Evolutionary conservation across 2,329 filamentous ascomycete genomes (phyloP).

Genomic region (Hawksworthiomyces lignivorus): DNA sequence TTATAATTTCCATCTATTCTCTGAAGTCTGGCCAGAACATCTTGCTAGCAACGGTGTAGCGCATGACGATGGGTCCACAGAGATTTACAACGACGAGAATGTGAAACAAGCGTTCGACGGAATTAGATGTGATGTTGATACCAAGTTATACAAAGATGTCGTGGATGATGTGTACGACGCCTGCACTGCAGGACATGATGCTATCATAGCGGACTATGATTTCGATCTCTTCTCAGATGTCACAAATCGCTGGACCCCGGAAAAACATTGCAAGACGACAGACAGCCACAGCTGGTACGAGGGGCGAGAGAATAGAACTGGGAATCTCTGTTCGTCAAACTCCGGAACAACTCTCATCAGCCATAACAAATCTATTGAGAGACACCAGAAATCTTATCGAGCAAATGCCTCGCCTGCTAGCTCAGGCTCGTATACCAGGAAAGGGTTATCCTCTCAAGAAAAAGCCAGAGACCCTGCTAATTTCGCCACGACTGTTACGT

Average conservation of each 20-base stretch:
- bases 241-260: conserved; percentile 1
- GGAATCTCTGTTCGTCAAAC: too few relatives aligned
- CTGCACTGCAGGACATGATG: not conserved
- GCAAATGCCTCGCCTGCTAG: too few relatives aligned
- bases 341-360: not conserved
- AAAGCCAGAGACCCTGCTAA: too few relatives aligned
- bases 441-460: too few relatives aligned
- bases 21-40: not conserved
- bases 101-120: not conserved
- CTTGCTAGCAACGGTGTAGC: not conserved
- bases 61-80: too few relatives aligned
- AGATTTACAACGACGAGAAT: not conserved
- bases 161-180: not conserved
- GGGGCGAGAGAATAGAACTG: too few relatives aligned
- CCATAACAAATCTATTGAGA: not conserved
- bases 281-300: too few relatives aligned
- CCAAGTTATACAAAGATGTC: too few relatives aligned
- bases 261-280: too few relatives aligned
- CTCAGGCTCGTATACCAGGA: not conserved
- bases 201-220: conserved; percentile 9
- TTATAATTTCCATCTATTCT: conserved; percentile 12
- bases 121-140: not conserved
- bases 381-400: not conserved
- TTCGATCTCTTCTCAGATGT: conserved; percentile 12
- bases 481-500: too few relatives aligned